These are phyloP conservation scores for Clavispora asparagi DNA, from an alignment of 805 yeast species.

Conservation along the genomic window DNA sequence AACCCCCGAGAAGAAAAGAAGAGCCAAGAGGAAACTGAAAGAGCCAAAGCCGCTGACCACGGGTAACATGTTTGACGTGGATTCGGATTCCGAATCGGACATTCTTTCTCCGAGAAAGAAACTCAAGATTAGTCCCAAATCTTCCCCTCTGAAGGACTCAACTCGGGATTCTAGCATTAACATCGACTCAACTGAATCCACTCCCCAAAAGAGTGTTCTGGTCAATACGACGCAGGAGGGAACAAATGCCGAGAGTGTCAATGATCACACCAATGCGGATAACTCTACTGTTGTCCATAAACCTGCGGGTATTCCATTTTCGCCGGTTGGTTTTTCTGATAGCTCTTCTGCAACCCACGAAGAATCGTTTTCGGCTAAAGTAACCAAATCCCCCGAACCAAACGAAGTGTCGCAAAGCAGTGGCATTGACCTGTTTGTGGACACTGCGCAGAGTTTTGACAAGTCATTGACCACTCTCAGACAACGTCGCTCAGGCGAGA, in stretches of 20 bases:
- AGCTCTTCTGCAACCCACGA: neutral
- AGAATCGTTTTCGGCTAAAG: neutral
- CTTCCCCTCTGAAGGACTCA: conserved; percentile 1
- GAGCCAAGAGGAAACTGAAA: conserved; percentile 2
- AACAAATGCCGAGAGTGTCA: neutral
- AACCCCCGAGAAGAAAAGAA: conserved; percentile 4
- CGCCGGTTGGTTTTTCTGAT: neutral
- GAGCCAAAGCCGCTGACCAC: conserved; percentile 5
- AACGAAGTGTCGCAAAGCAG: neutral
- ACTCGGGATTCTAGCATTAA: neutral
- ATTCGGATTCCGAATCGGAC: conserved; percentile 12
- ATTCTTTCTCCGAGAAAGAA: conserved; percentile 11
- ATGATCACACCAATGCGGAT: neutral
- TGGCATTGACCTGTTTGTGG: neutral
- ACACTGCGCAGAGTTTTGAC: conserved; percentile 9
- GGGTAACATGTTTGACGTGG: conserved; percentile 15
- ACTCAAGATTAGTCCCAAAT: neutral
- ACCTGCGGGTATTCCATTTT: neutral
- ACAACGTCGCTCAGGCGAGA: conserved; percentile 1
- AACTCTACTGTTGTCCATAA: neutral
- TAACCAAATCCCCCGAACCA: neutral
- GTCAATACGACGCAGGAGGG: too few species aligned
- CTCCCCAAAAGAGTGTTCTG: neutral
- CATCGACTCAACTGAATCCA: neutral
- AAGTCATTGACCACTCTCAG: conserved; percentile 6